Conservation (phyloP, 106 monocot species). For the Xerophyta viscosa region DNA sequence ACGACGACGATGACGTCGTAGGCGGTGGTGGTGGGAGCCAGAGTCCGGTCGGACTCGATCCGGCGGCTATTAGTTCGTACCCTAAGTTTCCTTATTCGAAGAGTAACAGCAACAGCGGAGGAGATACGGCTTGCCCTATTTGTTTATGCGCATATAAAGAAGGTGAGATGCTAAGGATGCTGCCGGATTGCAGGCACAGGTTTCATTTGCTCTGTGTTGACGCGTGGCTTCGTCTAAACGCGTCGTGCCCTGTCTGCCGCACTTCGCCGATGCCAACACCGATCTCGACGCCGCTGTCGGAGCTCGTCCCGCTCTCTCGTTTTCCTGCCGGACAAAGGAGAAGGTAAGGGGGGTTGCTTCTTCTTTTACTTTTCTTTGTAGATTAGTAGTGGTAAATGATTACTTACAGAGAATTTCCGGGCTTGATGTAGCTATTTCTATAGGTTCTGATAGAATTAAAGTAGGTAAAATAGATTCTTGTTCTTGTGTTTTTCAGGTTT, state of each 20-base stretch:
- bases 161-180: constrained; percentile 63
- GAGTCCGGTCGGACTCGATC: constrained; percentile 35
- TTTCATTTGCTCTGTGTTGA: constrained; percentile 58
- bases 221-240: constrained; percentile 54
- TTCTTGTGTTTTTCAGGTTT: no score
- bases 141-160: constrained; percentile 59
- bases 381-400: no score
- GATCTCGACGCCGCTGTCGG: constrained; percentile 44
- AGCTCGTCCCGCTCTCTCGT: constrained; percentile 54
- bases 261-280: constrained; percentile 56
- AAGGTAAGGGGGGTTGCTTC: constrained; percentile 24
- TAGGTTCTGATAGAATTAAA: no score
- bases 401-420: no score
- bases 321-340: constrained; percentile 40
- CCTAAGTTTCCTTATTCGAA: constrained; percentile 47
- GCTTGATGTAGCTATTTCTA: no score
- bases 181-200: constrained; percentile 55
- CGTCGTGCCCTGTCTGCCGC: constrained; percentile 60
- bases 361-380: no score
- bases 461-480: no score
- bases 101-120: constrained; percentile 4
- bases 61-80: constrained; percentile 45
- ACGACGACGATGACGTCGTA: constrained; percentile 33
- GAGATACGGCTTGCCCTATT: constrained; percentile 38
- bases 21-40: background rate